phyloP scores from a whole-genome alignment of 345 rosid species.

The Ricinus communis region DNA sequence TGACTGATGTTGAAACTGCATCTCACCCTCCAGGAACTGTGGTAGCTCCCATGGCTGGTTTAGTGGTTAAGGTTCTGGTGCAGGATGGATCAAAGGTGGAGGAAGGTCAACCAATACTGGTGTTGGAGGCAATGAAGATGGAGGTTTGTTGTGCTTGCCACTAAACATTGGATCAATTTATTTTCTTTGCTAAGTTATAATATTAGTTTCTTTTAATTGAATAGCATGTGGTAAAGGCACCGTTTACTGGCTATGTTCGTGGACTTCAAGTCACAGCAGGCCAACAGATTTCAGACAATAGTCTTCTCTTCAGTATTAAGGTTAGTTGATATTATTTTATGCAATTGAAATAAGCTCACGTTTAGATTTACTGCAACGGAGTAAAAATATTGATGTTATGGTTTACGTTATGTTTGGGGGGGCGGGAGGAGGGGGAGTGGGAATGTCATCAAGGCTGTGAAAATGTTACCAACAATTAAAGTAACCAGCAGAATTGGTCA shows the following conservation, averaged over 20 bases:
- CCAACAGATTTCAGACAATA: conserved; percentile 72
- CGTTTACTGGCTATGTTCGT: conserved; percentile 56
- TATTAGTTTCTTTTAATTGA: neutral
- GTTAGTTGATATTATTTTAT: conserved; percentile 35
- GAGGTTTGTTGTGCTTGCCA: conserved; percentile 53
- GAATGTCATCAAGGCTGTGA: neutral
- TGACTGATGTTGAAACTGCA: conserved; percentile 45
- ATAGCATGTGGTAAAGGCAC: conserved; percentile 88
- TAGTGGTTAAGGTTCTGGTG: conserved; percentile 80
- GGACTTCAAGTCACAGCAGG: conserved; percentile 72
- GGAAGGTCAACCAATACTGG: conserved; percentile 74
- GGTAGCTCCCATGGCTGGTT: conserved; percentile 93
- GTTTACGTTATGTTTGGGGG: too few species aligned
- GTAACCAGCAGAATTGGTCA: neutral
- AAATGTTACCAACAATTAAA: neutral
- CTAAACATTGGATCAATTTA: neutral
- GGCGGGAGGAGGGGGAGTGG: too few species aligned
- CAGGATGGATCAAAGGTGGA: conserved; percentile 69
- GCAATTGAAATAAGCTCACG: neutral
- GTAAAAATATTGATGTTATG: conserved; percentile 1
- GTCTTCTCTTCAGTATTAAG: conserved; percentile 70
- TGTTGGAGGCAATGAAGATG: conserved; percentile 98
- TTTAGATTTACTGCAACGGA: neutral
- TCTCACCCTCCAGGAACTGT: conserved; percentile 65
- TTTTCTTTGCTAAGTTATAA: conserved; percentile 5